Evolutionary conservation across 2,329 filamentous ascomycete genomes (phyloP).

Genomic region (Fusarium sp.): DNA sequence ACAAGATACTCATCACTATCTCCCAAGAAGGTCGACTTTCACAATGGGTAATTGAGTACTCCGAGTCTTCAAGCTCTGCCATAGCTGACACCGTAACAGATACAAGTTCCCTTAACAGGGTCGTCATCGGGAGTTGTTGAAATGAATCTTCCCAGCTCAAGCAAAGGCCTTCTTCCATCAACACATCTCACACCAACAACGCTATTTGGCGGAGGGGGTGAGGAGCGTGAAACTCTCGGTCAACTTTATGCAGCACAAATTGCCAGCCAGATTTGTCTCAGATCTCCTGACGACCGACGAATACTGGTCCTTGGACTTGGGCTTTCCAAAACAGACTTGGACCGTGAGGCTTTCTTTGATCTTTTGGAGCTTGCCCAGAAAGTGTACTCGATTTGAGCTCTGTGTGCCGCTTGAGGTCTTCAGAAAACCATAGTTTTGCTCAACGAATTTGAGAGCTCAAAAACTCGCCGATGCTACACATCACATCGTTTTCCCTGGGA

Average conservation of each 20-base stretch:
- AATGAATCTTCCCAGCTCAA: conserved; percentile 61
- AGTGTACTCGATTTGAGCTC: conserved; percentile 45
- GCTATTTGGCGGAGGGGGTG: conserved; percentile 82
- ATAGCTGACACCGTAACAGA: conserved; percentile 53
- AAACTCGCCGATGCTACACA: background rate
- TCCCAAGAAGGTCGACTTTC: conserved; percentile 85
- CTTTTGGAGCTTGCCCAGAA: conserved; percentile 70
- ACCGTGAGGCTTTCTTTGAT: conserved; percentile 70
- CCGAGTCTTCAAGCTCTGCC: too few species aligned
- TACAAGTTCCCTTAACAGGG: conserved; percentile 80
- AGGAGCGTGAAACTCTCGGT: conserved; percentile 82
- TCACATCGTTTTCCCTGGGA: background rate
- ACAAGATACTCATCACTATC: conserved; percentile 91
- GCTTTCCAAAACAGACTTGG: conserved; percentile 59
- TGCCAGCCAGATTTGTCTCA: conserved; percentile 79
- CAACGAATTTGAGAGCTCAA: background rate
- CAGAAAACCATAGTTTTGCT: background rate
- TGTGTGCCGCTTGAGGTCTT: background rate
- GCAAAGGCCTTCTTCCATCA: conserved; percentile 72
- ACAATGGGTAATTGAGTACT: conserved; percentile 77
- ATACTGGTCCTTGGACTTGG: conserved; percentile 71
- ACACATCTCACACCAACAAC: conserved; percentile 87
- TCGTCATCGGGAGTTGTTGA: conserved; percentile 72
- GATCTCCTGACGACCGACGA: conserved; percentile 70
- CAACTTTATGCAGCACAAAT: conserved; percentile 92